Evolutionary conservation across 441 rosid species (phyloP), one percentile per base, ranked within the genome.

Genomic region (Viola pubescens): DNA sequence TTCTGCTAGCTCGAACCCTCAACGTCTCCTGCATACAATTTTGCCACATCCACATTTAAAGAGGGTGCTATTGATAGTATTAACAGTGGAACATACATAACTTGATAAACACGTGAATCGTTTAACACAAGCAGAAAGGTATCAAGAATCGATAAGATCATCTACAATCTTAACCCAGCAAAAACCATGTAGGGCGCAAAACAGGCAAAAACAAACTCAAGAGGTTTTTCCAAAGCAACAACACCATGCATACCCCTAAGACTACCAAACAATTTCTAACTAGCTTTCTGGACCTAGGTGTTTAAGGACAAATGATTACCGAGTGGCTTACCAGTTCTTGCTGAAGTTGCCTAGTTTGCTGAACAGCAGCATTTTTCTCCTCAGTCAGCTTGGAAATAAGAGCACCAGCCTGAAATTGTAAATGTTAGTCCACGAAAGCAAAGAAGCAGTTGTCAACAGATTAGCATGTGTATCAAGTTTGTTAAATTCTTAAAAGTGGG

Each of bases 291-390:
- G 34, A 26, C 34, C 3, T 26, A 26, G 8, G 38, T 42, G 52
- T 47, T 26, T 53, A n/a, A 41, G 56, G 54, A 26, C 43, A 58
- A 16, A 26, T 26, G 34, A 26, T 26, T 26, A 26, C 1, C 34
- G 34, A 26, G 34, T 49, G 58, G 8, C 79, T 76, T 72, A 91
- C 98, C 95, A 88, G 56, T 68, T 89, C 91, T 68, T 77, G 83
- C 59, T 66, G 94, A 77, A 91, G 94, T 75, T 58, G 78, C 49
- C 66, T 79, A 64, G 68, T 83, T 69, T 72, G 78, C 77, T 81
- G 85, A 65, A 81, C 0, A 34, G 78, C 76, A 63, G 74, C 70
- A 61, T 74, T 82, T 74, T 78, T 91, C 71, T 91, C 98, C 63
- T 81, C 81, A 0, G 81, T 82, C 61, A 91, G 82, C 79, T 75